Percentiles rank a stretch among this genome's conserved stretches.
Evolutionary conservation across 2,329 filamentous ascomycete genomes (phyloP).

Genomic region (Alternaria metachromatica): DNA sequence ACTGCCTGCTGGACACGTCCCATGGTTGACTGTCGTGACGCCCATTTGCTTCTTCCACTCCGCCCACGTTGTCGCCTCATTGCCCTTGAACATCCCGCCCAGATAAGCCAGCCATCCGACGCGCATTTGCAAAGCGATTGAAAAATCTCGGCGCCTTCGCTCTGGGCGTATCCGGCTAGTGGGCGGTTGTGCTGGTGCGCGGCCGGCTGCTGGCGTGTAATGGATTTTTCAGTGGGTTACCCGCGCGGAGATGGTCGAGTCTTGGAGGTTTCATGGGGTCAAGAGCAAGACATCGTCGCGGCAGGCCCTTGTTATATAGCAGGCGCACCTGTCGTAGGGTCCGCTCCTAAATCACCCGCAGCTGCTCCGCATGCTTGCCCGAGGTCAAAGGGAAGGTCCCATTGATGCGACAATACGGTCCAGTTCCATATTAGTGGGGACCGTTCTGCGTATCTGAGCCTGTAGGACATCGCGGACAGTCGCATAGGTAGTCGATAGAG

Average conservation of each 20-base stretch:
- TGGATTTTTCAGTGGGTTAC: conserved; percentile 19
- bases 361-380: conserved; percentile 33
- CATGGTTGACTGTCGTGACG: conserved; percentile 13
- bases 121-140: conserved; percentile 25
- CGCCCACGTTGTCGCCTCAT: conserved; percentile 34
- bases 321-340: conserved; percentile 17
- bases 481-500: neutral
- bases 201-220: conserved; percentile 33
- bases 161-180: conserved; percentile 22
- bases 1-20: conserved; percentile 12
- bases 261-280: conserved; percentile 27
- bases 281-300: conserved; percentile 18
- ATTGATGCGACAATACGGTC: conserved; percentile 4
- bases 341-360: conserved; percentile 36
- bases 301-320: conserved; percentile 34
- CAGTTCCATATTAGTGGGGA: conserved; percentile 7
- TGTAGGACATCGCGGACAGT: neutral
- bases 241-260: conserved; percentile 23
- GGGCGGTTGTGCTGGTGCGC: conserved; percentile 25
- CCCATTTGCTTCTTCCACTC: conserved; percentile 28
- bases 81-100: conserved; percentile 28
- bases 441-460: neutral
- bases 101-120: conserved; percentile 38
- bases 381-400: conserved; percentile 23
- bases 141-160: conserved; percentile 30